A percentile compares a stretch with the other conserved stretches of the same genome.
Conservation (phyloP, 2,329 filamentous ascomycete genomes). For the Colletotrichum sp. region DNA sequence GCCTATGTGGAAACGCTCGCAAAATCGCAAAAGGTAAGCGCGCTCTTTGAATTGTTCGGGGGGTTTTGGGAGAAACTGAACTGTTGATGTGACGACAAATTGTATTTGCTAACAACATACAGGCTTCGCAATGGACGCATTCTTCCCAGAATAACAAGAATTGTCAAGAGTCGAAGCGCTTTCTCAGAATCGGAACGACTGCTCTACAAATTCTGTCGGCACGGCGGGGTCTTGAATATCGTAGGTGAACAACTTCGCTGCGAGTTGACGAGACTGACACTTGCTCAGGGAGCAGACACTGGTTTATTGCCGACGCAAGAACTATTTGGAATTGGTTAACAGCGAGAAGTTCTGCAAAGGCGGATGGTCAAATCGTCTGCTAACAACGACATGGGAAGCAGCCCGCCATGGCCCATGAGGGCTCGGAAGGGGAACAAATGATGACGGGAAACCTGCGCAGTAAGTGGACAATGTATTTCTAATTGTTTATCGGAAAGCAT, state of each 20-base stretch:
- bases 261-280: background rate
- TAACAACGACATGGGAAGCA: accelerated
- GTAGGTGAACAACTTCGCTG: background rate
- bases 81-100: background rate
- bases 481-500: background rate
- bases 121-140: background rate
- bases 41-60: accelerated
- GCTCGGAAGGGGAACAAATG: background rate
- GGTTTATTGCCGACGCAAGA: background rate
- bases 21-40: background rate
- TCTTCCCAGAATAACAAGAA: background rate
- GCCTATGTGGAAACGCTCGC: background rate
- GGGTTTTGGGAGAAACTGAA: accelerated
- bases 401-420: background rate
- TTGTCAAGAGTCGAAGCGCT: accelerated
- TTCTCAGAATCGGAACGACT: background rate
- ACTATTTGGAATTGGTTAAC: background rate
- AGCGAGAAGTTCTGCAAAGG: too few relatives aligned
- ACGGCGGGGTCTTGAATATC: accelerated
- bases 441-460: background rate
- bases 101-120: background rate
- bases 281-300: background rate
- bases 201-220: background rate
- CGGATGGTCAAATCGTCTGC: background rate
- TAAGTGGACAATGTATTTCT: background rate